Percentiles rank a stretch among this genome's conserved stretches.
phyloP scores from a whole-genome alignment of 2,329 filamentous ascomycete genomes.

The Aspergillus bombycis region DNA sequence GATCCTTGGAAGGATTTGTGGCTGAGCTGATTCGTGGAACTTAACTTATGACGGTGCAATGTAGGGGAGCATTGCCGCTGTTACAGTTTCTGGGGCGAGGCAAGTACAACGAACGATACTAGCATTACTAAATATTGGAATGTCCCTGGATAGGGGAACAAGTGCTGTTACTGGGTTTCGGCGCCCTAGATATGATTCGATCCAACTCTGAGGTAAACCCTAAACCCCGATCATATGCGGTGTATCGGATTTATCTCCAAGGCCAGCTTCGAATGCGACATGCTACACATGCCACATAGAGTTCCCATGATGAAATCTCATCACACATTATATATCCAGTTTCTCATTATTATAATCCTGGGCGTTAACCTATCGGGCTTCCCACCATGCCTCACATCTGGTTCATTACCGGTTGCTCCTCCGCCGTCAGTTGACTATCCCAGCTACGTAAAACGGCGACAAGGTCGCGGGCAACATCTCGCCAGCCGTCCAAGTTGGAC shows the following conservation, averaged over 20 bases:
- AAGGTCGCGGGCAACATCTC: constrained; percentile 55
- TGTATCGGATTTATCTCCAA: neutral
- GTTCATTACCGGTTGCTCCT: constrained; percentile 56
- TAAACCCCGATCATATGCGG: neutral
- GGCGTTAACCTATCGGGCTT: neutral
- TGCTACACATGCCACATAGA: neutral
- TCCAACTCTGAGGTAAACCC: neutral
- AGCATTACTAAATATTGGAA: too few relatives aligned
- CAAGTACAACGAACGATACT: too few relatives aligned
- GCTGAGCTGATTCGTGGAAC: neutral
- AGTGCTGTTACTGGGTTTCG: too few relatives aligned
- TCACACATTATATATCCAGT: neutral
- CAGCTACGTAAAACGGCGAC: constrained; percentile 51
- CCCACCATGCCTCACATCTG: neutral
- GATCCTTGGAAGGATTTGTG: neutral
- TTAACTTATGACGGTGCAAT: too few relatives aligned
- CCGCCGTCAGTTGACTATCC: constrained; percentile 51
- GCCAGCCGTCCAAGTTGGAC: constrained; percentile 32
- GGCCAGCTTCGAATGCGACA: neutral
- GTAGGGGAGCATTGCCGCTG: too few relatives aligned
- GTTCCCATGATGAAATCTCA: neutral
- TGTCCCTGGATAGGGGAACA: neutral
- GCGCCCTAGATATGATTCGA: neutral
- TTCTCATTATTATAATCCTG: neutral
- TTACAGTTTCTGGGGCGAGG: too few relatives aligned